A percentile compares a stretch with the other conserved stretches of the same genome.
Evolutionary conservation across 352 stramenopile species (phyloP).

Genomic region (Saprolegnia parasitica): DNA sequence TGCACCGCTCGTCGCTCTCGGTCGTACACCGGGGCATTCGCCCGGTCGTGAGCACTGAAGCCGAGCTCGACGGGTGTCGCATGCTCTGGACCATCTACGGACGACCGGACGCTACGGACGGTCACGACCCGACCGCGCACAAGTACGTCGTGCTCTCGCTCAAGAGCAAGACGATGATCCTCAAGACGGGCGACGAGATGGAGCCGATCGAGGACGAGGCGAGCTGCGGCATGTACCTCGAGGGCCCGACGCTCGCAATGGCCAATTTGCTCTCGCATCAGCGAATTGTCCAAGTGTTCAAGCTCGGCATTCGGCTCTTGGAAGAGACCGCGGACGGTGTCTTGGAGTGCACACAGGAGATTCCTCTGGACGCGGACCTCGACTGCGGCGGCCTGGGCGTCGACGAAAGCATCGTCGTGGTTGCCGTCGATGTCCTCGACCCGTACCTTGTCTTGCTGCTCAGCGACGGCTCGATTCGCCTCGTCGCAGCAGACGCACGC

Average conservation of each 20-base stretch:
- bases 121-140: conserved; percentile 49
- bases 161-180: conserved; percentile 77
- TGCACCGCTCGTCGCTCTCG: conserved; percentile 59
- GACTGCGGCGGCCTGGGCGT: conserved; percentile 83
- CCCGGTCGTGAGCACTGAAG: conserved; percentile 79
- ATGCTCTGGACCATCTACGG: conserved; percentile 84
- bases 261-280: conserved; percentile 77
- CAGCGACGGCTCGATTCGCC: conserved; percentile 69
- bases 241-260: conserved; percentile 65
- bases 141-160: conserved; percentile 82
- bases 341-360: conserved; percentile 77
- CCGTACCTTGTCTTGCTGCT: conserved; percentile 78
- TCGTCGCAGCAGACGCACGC: conserved; percentile 77
- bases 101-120: conserved; percentile 43
- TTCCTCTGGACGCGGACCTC: conserved; percentile 72
- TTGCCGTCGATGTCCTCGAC: conserved; percentile 79
- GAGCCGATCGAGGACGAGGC: conserved; percentile 69
- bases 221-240: conserved; percentile 72
- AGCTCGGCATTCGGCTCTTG: conserved; percentile 43
- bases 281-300: conserved; percentile 84
- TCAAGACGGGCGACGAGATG: conserved; percentile 79
- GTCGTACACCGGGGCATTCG: conserved; percentile 74
- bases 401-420: conserved; percentile 65
- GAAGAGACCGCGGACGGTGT: conserved; percentile 17
- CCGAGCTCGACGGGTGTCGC: conserved; percentile 71